Percentiles rank a stretch among this genome's conserved stretches.
phyloP scores from a whole-genome alignment of 2,329 filamentous ascomycete genomes.

The Myriosclerotinia curreyana region DNA sequence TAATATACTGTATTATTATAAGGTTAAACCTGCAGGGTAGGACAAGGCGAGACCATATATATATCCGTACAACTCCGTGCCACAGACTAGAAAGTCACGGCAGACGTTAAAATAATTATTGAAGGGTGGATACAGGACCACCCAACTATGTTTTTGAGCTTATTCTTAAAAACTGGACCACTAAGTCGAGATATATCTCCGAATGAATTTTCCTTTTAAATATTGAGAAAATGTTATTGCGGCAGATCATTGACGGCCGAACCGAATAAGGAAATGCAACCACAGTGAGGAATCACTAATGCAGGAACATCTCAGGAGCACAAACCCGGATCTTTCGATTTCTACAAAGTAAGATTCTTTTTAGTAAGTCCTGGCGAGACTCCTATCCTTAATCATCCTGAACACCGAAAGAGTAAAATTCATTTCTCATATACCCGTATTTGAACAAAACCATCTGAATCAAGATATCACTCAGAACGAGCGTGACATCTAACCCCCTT shows the following conservation, averaged over 20 bases:
- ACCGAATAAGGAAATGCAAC: slow-evolving; percentile 6
- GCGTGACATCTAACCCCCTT: slow-evolving; percentile 5
- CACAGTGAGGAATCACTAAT: neutral
- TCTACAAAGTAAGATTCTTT: neutral
- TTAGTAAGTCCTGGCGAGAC: neutral
- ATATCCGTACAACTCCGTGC: slow-evolving; percentile 2
- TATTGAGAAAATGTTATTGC: neutral
- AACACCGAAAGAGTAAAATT: neutral
- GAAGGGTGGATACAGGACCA: neutral
- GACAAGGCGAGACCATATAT: slow-evolving; percentile 1
- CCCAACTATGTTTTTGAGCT: neutral
- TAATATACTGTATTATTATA: neutral
- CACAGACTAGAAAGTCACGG: slow-evolving; percentile 1
- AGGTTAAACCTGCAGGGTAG: neutral
- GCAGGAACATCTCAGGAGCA: slow-evolving; percentile 3
- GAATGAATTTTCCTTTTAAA: neutral
- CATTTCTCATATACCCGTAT: neutral
- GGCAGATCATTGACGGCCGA: slow-evolving; percentile 18
- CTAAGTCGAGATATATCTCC: slow-evolving; percentile 13
- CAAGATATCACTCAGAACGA: neutral
- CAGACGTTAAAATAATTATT: slow-evolving; percentile 15
- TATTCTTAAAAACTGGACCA: slow-evolving; percentile 6
- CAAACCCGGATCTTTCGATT: slow-evolving; percentile 13
- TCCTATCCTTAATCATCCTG: slow-evolving; percentile 4
- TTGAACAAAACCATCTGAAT: neutral